Evolutionary conservation across 768 basidiomycete species (phyloP), one percentile per base, ranked within the genome.

Genomic region (Kwoniella botswanensis): DNA sequence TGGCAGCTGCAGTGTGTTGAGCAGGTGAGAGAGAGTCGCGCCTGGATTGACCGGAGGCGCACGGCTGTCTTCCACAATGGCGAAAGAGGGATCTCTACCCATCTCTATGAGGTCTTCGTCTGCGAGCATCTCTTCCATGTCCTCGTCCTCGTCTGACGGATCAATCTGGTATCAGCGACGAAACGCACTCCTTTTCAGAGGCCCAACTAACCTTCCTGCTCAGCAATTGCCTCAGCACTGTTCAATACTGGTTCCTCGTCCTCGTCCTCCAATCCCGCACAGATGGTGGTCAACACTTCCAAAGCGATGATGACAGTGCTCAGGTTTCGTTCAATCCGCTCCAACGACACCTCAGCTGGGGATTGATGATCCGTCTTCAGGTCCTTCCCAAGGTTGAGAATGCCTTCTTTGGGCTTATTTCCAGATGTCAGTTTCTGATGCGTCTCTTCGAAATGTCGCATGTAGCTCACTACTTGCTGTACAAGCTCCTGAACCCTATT

Each of bases 271-370:
- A 97, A 84, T 6, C 90, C 92, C 21, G 94, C 94, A 80, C 93
- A 97, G n/a, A 88, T 86, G 41, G 91, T 91, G 0, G 93, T 95
- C 72, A 97, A 82, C 60, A 97, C 89, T 84, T 98, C 94, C 29
- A 97, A 86, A n/a, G 91, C 89, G 42, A 94, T 87, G 73, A 92
- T 91, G 12, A 93, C 87, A 1, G 91, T 91, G 75, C 90, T 87
- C 63, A 97, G 82, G 65, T 85, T 88, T 17, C 86, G 85, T 83
- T 98, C 94, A 15, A 94, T 85, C 35, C 85, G 85, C 71, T 92
- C 91, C 2, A 97, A 86, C 76, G 91, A 89, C 12, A 88, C 66
- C 78, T 94, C 91, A 15, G 87, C 87, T 1, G 86, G 79, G 3
- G 90, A 87, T 81, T 88, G 91, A 80, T 95, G 90, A 78, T 95